Evolutionary conservation across 2,329 filamentous ascomycete genomes (phyloP).

Genomic region (Alternaria atra): DNA sequence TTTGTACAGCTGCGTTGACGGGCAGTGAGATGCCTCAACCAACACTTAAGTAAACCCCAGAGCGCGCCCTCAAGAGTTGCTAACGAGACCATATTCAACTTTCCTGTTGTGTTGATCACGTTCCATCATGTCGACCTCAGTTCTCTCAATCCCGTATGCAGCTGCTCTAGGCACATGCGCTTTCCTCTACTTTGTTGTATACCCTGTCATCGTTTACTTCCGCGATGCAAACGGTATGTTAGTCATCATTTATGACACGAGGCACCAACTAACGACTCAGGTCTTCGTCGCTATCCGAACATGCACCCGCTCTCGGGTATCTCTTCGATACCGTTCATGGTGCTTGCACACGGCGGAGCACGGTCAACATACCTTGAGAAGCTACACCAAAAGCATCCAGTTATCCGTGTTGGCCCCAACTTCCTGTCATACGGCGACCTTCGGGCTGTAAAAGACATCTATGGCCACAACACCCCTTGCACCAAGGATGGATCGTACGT

Average conservation of each 20-base stretch:
- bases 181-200: slow-evolving; percentile 52
- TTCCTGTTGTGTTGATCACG: slow-evolving; percentile 1
- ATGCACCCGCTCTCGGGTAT: slow-evolving; percentile 58
- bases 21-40: neutral
- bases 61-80: neutral
- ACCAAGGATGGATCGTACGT: slow-evolving; percentile 61
- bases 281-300: slow-evolving; percentile 61
- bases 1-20: slow-evolving; percentile 2
- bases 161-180: slow-evolving; percentile 31
- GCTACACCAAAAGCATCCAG: slow-evolving; percentile 59
- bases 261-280: neutral
- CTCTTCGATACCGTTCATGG: slow-evolving; percentile 59
- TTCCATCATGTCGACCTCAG: slow-evolving; percentile 24
- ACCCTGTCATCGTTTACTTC: slow-evolving; percentile 56
- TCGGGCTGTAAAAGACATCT: slow-evolving; percentile 59
- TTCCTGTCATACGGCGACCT: slow-evolving; percentile 44
- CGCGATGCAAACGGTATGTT: slow-evolving; percentile 54
- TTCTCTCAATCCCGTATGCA: slow-evolving; percentile 34
- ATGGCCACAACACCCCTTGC: slow-evolving; percentile 62
- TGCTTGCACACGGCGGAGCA: slow-evolving; percentile 55
- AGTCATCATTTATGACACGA: neutral
- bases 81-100: neutral
- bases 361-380: slow-evolving; percentile 56
- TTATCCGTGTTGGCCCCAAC: slow-evolving; percentile 49
- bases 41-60: slow-evolving; percentile 21